Conservation (phyloP, 176 grass and related monocot genomes). For the Carex cristatella region DNA sequence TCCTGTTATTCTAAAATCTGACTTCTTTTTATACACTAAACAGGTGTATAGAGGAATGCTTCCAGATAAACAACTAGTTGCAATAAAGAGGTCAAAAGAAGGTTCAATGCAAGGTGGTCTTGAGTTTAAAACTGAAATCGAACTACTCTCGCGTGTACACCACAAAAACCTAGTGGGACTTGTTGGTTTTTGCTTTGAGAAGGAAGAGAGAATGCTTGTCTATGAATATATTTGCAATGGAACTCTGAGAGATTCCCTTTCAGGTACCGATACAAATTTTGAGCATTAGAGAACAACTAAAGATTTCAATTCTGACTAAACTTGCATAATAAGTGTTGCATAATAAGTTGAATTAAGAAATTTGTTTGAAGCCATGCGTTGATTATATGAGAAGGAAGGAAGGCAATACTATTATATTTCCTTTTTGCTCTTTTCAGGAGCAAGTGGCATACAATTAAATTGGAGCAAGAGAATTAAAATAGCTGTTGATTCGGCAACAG, state of each 20-base stretch:
- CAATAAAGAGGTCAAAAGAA: conserved; percentile 83
- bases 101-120: conserved; percentile 77
- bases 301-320: neutral
- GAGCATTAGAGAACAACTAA: neutral
- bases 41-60: conserved; percentile 85
- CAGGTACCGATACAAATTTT: conserved; percentile 35
- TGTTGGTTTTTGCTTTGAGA: conserved; percentile 89
- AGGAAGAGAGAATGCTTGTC: conserved; percentile 81
- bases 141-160: conserved; percentile 81
- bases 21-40: neutral
- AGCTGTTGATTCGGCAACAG: conserved; percentile 74
- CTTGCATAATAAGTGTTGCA: neutral
- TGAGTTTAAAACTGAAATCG: conserved; percentile 95
- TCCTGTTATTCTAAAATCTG: neutral
- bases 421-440: conserved; percentile 33
- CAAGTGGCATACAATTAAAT: conserved; percentile 61
- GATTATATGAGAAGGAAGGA: neutral
- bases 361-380: neutral
- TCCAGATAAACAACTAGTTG: conserved; percentile 49
- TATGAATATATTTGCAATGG: conserved; percentile 76
- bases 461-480: conserved; percentile 65
- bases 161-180: conserved; percentile 82
- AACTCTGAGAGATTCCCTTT: conserved; percentile 66
- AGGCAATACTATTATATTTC: neutral
- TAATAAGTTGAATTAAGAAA: neutral